A percentile compares a stretch with the other conserved stretches of the same genome.
phyloP scores from a whole-genome alignment of 306 rosid genomes.

The Ormosia emarginata region DNA sequence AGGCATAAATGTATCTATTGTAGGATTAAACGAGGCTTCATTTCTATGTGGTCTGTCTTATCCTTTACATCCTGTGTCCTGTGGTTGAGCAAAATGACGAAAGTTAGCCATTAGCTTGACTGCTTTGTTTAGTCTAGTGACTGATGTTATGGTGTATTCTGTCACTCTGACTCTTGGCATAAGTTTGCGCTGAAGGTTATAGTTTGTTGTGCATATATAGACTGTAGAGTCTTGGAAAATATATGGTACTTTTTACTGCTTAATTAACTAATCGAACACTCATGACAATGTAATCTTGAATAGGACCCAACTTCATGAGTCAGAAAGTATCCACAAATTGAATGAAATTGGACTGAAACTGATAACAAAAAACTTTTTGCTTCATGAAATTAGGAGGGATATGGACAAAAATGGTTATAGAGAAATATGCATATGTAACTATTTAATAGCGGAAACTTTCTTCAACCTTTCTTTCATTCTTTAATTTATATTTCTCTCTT shows the following conservation, averaged over 20 bases:
- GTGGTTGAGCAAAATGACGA: slow-evolving; percentile 1
- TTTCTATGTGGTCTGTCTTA: neutral
- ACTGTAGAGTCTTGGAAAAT: neutral
- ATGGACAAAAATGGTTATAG: neutral
- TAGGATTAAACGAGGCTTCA: neutral
- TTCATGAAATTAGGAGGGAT: neutral
- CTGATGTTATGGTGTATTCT: neutral
- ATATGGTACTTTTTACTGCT: neutral
- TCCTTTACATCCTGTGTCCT: neutral
- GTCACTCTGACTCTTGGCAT: neutral
- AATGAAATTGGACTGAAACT: slow-evolving; percentile 6
- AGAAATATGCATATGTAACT: slow-evolving; percentile 5
- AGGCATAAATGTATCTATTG: neutral
- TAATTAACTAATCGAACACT: neutral
- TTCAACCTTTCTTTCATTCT: slow-evolving; percentile 6
- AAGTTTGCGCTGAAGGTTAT: neutral
- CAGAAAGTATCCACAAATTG: slow-evolving; percentile 8
- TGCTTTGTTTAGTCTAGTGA: neutral
- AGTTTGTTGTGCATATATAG: neutral
- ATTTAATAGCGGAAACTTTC: neutral
- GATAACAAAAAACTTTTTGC: neutral
- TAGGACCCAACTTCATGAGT: neutral
- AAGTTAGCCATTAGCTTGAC: neutral
- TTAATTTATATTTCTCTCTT: slow-evolving; percentile 28
- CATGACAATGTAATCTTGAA: neutral